Evolutionary conservation across 208 protist species (phyloP), one percentile per base, ranked within the genome.

Genomic region (Wallacemonas sp.): DNA sequence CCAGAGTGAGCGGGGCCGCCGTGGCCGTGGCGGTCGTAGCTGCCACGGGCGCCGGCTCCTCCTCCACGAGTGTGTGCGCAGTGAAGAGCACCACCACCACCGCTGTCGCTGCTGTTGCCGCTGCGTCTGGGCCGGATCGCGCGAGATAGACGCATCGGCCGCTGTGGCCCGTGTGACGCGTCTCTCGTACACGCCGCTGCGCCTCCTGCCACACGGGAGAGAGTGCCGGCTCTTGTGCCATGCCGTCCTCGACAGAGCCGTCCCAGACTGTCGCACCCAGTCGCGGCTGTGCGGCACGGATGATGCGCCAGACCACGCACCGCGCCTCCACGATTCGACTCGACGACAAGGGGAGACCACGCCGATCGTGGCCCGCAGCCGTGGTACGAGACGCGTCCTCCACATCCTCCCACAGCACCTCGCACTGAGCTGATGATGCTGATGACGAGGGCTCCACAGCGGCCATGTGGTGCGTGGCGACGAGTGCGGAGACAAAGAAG

Each of bases 301-400:
- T 41, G 5, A 58, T 2, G 4, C 5, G 52, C 52, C 52, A 58
- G 1, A 39, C 52, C n/a, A 17, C 26, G 32, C 52, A 58, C 44
- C 44, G 19, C 19, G 44, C 19, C 44, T 41, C 36, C 9, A 41
- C 36, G 14, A n/a, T n/a, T n/a, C n/a, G n/a, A n/a, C n/a, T n/a
- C n/a, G n/a, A n/a, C n/a, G n/a, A n/a, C n/a, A n/a, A n/a, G n/a
- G n/a, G n/a, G n/a, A n/a, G n/a, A n/a, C n/a, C n/a, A n/a, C n/a
- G n/a, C n/a, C n/a, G n/a, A n/a, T n/a, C 36, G 14, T 41, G 36
- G 14, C 36, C 36, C 9, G 36, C 14, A 14, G 36, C 14, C 9
- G 6, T 14, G 36, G 36, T 41, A 6, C 14, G 9, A 41, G 36
- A 6, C 9, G 6, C 72, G 29, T 72, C 68, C 19, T 90, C 84